These are phyloP conservation scores for Pythium volutum DNA, from an alignment of 352 stramenopile species.

Conservation along the genomic window DNA sequence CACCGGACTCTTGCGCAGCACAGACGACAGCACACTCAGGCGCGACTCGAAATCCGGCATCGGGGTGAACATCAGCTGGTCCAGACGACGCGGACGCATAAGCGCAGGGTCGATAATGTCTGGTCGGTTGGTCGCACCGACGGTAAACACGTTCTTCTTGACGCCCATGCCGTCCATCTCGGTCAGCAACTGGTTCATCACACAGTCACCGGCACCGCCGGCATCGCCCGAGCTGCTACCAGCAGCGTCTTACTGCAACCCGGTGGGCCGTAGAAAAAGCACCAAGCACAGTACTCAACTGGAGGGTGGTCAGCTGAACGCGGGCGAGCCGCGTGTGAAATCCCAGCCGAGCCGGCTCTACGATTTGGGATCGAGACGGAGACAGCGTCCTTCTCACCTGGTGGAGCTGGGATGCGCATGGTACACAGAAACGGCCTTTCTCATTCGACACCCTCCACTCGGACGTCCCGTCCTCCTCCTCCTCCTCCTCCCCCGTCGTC, in stretches of 20 bases:
- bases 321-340: no score
- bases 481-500: not conserved
- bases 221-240: conserved; percentile 93
- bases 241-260: conserved; percentile 99
- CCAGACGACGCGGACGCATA: conserved; percentile 94
- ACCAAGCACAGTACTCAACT: no score
- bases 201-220: conserved; percentile 96
- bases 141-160: conserved; percentile 99
- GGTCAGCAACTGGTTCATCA: conserved; percentile 99
- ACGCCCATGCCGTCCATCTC: conserved; percentile 99
- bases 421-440: no score
- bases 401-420: no score
- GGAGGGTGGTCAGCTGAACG: no score
- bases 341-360: no score
- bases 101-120: conserved; percentile 98
- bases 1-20: conserved; percentile 97
- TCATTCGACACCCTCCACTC: not conserved
- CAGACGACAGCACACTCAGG: conserved; percentile 94
- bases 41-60: conserved; percentile 97
- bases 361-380: no score
- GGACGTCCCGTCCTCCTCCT: not conserved
- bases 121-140: conserved; percentile 93
- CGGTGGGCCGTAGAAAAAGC: conserved; percentile 99
- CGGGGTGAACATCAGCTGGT: conserved; percentile 96
- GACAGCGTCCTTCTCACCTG: no score